Base-by-base conservation (phyloP, 305 asterid species). In the Rubia balearica region DNA sequence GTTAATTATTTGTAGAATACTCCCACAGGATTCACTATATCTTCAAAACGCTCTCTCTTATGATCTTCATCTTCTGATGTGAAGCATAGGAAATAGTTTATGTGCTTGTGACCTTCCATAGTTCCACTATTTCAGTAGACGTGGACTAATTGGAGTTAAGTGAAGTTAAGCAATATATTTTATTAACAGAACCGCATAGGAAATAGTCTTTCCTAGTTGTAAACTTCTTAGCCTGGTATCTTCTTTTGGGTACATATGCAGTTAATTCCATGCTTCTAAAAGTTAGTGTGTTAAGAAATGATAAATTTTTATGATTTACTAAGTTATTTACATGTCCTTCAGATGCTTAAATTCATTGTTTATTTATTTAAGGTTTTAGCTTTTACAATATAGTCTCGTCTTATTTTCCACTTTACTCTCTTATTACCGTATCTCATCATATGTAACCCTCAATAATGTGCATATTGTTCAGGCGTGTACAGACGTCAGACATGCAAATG, bases 401-500 rank as follows among this genome's bases (percentile, higher is more conserved):
- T 27, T 56, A 14, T 41, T 65, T 33, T 45, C 24, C 3, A n/a
- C 69, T 36, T 46, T 51, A 14, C 53, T 53, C 24, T 8, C 13
- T 61, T 60, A 33, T 53, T 19, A 13, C 21, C 57, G 27, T 66
- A 22, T 66, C 22, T 61, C 5, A 1, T 60, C 60, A n/a, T n/a
- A 14, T 61, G 13, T 57, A 55, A 43, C 57, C 30, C 27, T 63
- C 24, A 36, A 4, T 16, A 48, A 60, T 74, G 5, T 71, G 45
- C 70, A 22, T 75, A 49, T 76, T 80, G 81, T 78, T 75, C 85
- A 90, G 98, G 89, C 80, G 59, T 90, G 96, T 80, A 81, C 74
- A 82, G 78, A 77, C 63, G 84, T 83, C 75, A 84, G 96, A 78
- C 94, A 96, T 40, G 97, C 98, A 76, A 85, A 74, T 67, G 92